phyloP scores from a whole-genome alignment of 1,284 basidiomycete species.

The Apiotrichum porosum region DNA sequence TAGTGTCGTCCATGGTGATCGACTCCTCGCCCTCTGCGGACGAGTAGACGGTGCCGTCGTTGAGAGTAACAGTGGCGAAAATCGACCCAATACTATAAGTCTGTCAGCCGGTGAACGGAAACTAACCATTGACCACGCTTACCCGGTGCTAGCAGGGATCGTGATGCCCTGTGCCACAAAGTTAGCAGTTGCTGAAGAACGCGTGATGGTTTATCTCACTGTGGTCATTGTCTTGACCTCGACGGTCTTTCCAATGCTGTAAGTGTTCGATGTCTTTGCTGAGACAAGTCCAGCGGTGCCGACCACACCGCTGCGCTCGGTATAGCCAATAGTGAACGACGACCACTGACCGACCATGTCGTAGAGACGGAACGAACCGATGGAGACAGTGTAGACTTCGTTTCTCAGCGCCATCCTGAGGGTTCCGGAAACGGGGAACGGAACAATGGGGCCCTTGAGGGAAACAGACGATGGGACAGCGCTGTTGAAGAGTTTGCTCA shows the following conservation, averaged over 20 bases:
- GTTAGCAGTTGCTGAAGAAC: too few relatives aligned
- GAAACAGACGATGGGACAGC: conserved; percentile 11
- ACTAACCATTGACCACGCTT: not conserved
- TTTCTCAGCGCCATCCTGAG: conserved; percentile 7
- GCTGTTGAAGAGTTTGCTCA: conserved; percentile 11
- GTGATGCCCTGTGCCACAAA: not conserved
- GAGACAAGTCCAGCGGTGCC: not conserved
- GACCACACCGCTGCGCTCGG: conserved; percentile 9
- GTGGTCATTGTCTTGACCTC: conserved; percentile 6
- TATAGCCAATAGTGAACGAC: conserved; percentile 9
- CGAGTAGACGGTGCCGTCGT: conserved; percentile 10
- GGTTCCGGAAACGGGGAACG: conserved; percentile 11
- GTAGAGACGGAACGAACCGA: conserved; percentile 11
- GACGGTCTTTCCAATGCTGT: conserved; percentile 9
- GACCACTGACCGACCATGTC: conserved; percentile 12
- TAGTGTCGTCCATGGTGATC: conserved; percentile 9
- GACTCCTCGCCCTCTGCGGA: conserved; percentile 7
- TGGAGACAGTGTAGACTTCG: conserved; percentile 3
- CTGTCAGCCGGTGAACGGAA: not conserved
- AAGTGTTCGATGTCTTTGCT: not conserved
- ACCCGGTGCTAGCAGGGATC: not conserved
- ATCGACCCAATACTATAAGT: conserved; percentile 6
- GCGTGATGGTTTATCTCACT: too few relatives aligned
- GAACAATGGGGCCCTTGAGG: conserved; percentile 10
- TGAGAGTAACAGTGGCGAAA: conserved; percentile 1